Conservation (phyloP, 2,329 filamentous ascomycete species). For the Apiospora phragmitis region DNA sequence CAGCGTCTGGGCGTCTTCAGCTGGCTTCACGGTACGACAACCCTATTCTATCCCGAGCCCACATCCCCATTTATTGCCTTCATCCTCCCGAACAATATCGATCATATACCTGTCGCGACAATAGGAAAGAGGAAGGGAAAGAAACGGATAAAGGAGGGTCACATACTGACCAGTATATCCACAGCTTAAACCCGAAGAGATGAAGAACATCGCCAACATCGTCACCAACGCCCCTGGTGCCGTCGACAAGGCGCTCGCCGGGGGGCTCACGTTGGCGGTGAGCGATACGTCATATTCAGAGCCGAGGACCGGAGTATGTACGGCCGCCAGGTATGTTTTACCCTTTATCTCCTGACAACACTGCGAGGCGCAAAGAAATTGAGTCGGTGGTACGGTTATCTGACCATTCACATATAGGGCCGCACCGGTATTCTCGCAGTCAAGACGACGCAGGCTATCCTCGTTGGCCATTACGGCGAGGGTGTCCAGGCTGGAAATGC, state of each 20-base stretch:
- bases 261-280: constrained; percentile 76
- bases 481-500: constrained; percentile 71
- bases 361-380: not conserved
- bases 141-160: no score
- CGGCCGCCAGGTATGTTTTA: constrained; percentile 72
- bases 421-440: constrained; percentile 78
- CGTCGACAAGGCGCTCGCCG: constrained; percentile 66
- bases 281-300: constrained; percentile 76
- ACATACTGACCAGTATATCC: constrained; percentile 27
- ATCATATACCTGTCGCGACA: not conserved
- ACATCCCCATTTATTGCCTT: not conserved
- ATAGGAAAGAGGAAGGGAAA: constrained; percentile 8
- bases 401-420: constrained; percentile 46
- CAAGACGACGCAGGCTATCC: constrained; percentile 86
- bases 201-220: constrained; percentile 57
- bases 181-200: constrained; percentile 59
- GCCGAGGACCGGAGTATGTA: constrained; percentile 80
- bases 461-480: constrained; percentile 86
- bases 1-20: constrained; percentile 73
- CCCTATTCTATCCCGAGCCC: constrained; percentile 7
- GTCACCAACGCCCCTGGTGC: constrained; percentile 46
- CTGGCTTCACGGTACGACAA: constrained; percentile 69
- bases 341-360: not conserved
- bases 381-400: constrained; percentile 7
- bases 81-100: not conserved